phyloP scores from a whole-genome alignment of 108 stramenopile species.

The Skeletonema tropicum region DNA sequence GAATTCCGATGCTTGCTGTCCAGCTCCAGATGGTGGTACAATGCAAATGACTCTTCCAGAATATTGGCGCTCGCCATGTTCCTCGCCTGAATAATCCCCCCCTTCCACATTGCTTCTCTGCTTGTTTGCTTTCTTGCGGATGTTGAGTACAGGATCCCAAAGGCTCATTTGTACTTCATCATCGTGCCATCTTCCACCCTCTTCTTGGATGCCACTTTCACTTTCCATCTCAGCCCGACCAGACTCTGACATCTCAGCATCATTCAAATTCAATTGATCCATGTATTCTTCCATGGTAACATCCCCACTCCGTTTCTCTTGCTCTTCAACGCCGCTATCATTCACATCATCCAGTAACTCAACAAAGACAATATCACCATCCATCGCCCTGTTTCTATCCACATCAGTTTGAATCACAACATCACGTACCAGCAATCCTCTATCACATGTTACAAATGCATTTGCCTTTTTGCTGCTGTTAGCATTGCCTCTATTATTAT shows the following conservation, averaged over 20 bases:
- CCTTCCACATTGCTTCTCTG: conserved; percentile 3
- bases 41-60: conserved; percentile 66
- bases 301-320: conserved; percentile 9
- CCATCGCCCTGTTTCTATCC: conserved; percentile 81
- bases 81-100: not conserved
- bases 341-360: conserved; percentile 56
- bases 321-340: conserved; percentile 9
- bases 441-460: conserved; percentile 85
- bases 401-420: conserved; percentile 61
- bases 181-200: conserved; percentile 73
- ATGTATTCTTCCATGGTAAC: conserved; percentile 25
- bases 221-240: conserved; percentile 32
- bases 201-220: conserved; percentile 9
- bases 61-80: conserved; percentile 38
- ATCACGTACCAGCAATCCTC: conserved; percentile 68
- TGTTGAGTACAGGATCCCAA: conserved; percentile 79
- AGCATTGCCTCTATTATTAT: not conserved
- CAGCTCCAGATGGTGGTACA: conserved; percentile 56
- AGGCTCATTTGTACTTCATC: conserved; percentile 72
- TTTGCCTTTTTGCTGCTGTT: not conserved
- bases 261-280: conserved; percentile 28
- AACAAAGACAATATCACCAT: conserved; percentile 90
- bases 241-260: conserved; percentile 26
- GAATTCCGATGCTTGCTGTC: conserved; percentile 41
- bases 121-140: conserved; percentile 38